Conservation (phyloP, 495 filamentous ascomycete species). For the Lineolata rhizophorae region DNA sequence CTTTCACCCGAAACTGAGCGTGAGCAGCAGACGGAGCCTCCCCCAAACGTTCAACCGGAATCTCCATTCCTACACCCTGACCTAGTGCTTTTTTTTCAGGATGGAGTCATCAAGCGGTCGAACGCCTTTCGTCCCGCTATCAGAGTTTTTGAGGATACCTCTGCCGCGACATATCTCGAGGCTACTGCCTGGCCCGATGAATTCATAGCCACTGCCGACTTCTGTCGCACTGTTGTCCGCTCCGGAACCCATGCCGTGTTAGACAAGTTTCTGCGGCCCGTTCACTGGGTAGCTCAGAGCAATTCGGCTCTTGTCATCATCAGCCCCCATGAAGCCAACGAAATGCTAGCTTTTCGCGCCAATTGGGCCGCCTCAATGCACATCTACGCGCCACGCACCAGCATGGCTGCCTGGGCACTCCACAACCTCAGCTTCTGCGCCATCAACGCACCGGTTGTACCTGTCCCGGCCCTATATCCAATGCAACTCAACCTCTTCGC, state of each 20-base stretch:
- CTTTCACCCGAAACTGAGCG: slow-evolving; percentile 38
- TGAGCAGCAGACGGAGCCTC: slow-evolving; percentile 31
- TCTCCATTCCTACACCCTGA: slow-evolving; percentile 25
- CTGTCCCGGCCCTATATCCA: not conserved
- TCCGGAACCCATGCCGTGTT: slow-evolving; percentile 4
- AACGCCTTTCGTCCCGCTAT: slow-evolving; percentile 19
- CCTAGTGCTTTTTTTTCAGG: slow-evolving; percentile 20
- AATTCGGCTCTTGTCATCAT: slow-evolving; percentile 27
- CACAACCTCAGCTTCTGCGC: slow-evolving; percentile 25
- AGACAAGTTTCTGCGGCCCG: slow-evolving; percentile 32
- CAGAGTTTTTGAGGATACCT: no score
- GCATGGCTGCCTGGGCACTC: slow-evolving; percentile 19
- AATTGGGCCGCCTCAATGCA: slow-evolving; percentile 24
- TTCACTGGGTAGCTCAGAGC: slow-evolving; percentile 34
- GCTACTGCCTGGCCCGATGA: no score
- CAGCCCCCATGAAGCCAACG: slow-evolving; percentile 39
- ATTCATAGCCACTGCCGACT: slow-evolving; percentile 34
- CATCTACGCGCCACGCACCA: slow-evolving; percentile 34
- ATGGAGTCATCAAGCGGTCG: slow-evolving; percentile 12
- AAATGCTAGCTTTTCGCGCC: slow-evolving; percentile 17
- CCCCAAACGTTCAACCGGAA: slow-evolving; percentile 17
- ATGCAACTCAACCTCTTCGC: slow-evolving; percentile 1
- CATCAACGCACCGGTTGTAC: slow-evolving; percentile 2
- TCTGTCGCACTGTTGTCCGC: slow-evolving; percentile 24
- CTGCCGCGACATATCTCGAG: no score